These are phyloP conservation scores for Debaryomyces castellii DNA, from an alignment of 805 yeast species.

Conservation along the genomic window DNA sequence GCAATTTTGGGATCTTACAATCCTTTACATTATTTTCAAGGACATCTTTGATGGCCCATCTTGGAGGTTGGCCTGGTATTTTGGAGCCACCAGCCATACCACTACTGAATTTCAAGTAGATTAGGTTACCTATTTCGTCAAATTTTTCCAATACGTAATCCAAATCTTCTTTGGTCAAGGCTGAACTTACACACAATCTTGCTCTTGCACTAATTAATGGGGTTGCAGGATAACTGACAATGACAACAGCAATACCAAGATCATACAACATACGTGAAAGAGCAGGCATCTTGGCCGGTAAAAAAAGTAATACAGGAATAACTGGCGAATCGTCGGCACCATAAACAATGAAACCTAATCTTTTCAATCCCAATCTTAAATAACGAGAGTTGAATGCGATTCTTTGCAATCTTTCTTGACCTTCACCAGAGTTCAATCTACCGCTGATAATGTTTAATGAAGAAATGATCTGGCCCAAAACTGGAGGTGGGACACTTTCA, in stretches of 20 bases:
- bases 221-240: conserved; percentile 98
- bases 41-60: conserved; percentile 80
- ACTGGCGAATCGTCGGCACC: conserved; percentile 98
- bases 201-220: conserved; percentile 87
- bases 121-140: conserved; percentile 74
- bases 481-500: conserved; percentile 90
- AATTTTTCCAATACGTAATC: conserved; percentile 73
- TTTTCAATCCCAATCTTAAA: conserved; percentile 83
- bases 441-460: conserved; percentile 80
- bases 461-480: conserved; percentile 80
- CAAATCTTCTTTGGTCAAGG: conserved; percentile 90
- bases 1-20: conserved; percentile 34
- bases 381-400: conserved; percentile 96
- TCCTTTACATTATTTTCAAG: conserved; percentile 71
- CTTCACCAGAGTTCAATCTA: conserved; percentile 87
- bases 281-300: conserved; percentile 94
- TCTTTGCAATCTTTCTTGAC: conserved; percentile 84
- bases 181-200: conserved; percentile 87
- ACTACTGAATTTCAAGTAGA: conserved; percentile 73
- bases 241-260: conserved; percentile 86
- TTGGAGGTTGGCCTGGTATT: conserved; percentile 54
- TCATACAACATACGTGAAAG: conserved; percentile 79
- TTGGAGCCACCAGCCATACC: conserved; percentile 74
- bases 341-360: conserved; percentile 88
- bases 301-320: conserved; percentile 80